These are phyloP conservation scores for Misopates orontium DNA, from an alignment of 257 asterid species.

Conservation along the genomic window DNA sequence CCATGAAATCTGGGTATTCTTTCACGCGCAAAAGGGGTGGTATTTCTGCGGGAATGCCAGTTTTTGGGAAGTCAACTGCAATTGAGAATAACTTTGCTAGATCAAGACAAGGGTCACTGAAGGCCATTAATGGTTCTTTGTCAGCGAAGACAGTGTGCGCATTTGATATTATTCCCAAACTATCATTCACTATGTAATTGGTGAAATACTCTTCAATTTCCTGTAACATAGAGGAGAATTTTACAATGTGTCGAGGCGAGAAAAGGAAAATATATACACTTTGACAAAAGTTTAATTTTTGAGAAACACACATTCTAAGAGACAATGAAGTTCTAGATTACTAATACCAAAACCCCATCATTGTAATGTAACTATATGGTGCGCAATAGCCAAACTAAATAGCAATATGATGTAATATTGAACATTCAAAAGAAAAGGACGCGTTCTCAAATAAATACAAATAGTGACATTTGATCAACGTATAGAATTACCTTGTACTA, in stretches of 20 bases:
- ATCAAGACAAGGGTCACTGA: constrained; percentile 51
- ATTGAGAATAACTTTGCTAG: constrained; percentile 68
- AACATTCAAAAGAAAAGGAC: too few relatives aligned
- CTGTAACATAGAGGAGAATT: constrained; percentile 37
- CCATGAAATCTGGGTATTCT: constrained; percentile 94
- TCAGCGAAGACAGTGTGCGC: constrained; percentile 87
- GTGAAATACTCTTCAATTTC: constrained; percentile 83
- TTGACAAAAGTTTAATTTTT: too few relatives aligned
- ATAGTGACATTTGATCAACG: too few relatives aligned
- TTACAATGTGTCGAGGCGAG: not conserved
- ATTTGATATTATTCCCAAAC: constrained; percentile 71
- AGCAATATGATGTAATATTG: too few relatives aligned
- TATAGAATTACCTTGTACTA: too few relatives aligned
- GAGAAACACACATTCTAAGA: too few relatives aligned
- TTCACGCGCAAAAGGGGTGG: constrained; percentile 68
- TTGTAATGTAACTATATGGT: too few relatives aligned
- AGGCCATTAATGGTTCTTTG: constrained; percentile 52
- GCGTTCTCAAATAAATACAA: too few relatives aligned
- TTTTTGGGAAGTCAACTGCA: constrained; percentile 91
- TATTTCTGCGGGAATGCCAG: constrained; percentile 86
- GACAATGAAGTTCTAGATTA: too few relatives aligned
- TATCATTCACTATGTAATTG: constrained; percentile 80
- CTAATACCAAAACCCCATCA: too few relatives aligned
- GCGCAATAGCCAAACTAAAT: too few relatives aligned
- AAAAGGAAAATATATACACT: not conserved